These are phyloP conservation scores for Cutaneotrichosporon sp. DNA, from an alignment of 1,284 basidiomycete species.

Conservation along the genomic window DNA sequence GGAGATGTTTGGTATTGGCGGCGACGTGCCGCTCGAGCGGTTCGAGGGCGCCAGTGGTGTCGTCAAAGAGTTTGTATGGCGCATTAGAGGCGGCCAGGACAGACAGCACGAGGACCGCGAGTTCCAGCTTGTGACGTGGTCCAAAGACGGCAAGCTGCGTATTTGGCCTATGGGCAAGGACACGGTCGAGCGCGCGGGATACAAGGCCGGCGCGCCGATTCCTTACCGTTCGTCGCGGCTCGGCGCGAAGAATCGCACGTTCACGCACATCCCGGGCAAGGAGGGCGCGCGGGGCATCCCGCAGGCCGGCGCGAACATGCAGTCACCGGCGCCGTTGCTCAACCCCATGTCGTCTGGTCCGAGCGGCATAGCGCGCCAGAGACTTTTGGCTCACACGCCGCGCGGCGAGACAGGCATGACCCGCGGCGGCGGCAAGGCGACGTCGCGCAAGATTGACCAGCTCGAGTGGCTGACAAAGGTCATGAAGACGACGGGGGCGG, in stretches of 20 bases:
- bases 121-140: slow-evolving; percentile 95
- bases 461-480: slow-evolving; percentile 48
- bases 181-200: slow-evolving; percentile 49
- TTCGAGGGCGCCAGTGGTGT: slow-evolving; percentile 89
- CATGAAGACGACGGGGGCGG: slow-evolving; percentile 26
- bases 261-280: slow-evolving; percentile 24
- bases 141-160: slow-evolving; percentile 83
- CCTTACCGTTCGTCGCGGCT: slow-evolving; percentile 52
- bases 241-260: slow-evolving; percentile 45
- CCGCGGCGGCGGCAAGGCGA: slow-evolving; percentile 32
- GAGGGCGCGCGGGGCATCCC: background rate
- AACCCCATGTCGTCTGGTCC: slow-evolving; percentile 23
- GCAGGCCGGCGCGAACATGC: background rate
- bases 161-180: slow-evolving; percentile 83
- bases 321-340: background rate
- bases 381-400: slow-evolving; percentile 20
- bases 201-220: slow-evolving; percentile 52
- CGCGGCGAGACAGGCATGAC: slow-evolving; percentile 43
- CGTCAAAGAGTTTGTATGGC: slow-evolving; percentile 98
- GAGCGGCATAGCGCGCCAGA: slow-evolving; percentile 35
- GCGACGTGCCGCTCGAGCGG: slow-evolving; percentile 53
- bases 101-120: slow-evolving; percentile 58
- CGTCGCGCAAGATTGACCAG: slow-evolving; percentile 38
- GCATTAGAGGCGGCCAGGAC: slow-evolving; percentile 56
- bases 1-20: slow-evolving; percentile 65